Conservation (phyloP, 176 grass and related monocot species). For the Oryza longistaminata region DNA sequence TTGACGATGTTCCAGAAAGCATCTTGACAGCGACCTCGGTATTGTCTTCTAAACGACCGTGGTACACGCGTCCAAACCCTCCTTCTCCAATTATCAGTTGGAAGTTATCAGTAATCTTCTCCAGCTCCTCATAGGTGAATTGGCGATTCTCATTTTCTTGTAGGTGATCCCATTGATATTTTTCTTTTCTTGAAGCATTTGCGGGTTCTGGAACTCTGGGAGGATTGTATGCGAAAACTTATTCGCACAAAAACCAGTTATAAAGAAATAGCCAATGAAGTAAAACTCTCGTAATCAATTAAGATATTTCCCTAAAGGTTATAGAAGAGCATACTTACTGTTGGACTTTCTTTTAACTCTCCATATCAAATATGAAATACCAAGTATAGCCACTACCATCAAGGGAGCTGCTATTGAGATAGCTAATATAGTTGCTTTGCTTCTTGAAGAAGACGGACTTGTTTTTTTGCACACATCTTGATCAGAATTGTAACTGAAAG, state of each 20-base stretch:
- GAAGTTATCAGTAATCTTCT: constrained; percentile 40
- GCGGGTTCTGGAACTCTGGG: background rate
- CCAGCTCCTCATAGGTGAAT: constrained; percentile 44
- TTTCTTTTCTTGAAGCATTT: background rate
- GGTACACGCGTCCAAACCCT: constrained; percentile 45
- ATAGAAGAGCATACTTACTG: background rate
- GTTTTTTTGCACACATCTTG: background rate
- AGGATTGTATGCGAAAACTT: background rate
- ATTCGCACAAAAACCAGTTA: background rate
- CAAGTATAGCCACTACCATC: background rate
- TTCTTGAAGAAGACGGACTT: background rate
- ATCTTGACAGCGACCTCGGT: constrained; percentile 52
- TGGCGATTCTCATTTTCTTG: constrained; percentile 7
- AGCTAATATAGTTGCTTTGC: background rate
- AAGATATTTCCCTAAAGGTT: background rate
- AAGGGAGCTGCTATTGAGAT: constrained; percentile 15
- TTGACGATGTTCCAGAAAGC: constrained; percentile 26
- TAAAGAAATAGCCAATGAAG: background rate
- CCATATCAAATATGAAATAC: background rate
- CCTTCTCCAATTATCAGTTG: constrained; percentile 25
- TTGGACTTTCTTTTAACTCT: background rate
- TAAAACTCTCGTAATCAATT: background rate
- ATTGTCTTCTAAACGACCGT: constrained; percentile 24
- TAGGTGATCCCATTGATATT: background rate
- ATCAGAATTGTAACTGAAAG: background rate